Base-by-base conservation (phyloP, 345 rosid species). In the Garcia nutans region DNA sequence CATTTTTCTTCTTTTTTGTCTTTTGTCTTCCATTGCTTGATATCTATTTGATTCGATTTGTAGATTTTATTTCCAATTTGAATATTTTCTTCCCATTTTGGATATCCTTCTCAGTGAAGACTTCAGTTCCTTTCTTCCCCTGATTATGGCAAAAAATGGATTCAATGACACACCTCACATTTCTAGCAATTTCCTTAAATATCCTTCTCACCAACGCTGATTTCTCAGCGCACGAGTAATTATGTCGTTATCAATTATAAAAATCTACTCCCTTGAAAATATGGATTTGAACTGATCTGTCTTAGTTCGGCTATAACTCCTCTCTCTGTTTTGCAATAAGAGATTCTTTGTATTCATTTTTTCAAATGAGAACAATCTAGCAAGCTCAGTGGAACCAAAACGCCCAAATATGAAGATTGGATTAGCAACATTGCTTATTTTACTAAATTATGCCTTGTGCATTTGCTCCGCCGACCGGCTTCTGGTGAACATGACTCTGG, bases 401-500 rank as follows among this genome's bases (percentile, higher is more conserved):
- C 41, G 6, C 41, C 41, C 13, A 41, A 79, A 54, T 50, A 74
- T 70, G 78, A 74, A 44, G 11, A 26, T 6, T 2, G 50, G 31
- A 52, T 49, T 57, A 15, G 31, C 78, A 2, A 22, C 67, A 9
- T 41, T 82, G 58, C 55, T 83, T 75, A 1, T 88, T 57, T 60
- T 73, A 70, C 68, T 82, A 54, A 33, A 58, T 54, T 15, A 55
- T 69, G 45, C 71, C 16, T 45, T 77, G 9, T 13, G 82, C 76
- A n/a, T 70, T 73, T 42, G 26, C 82, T 76, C 84, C 71, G 72
- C 73, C 55, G 74, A 71, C 70, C 56, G 62, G 76, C 89, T 88
- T 70, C 80, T 79, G 74, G 94, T 92, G 60, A 71, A 17, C 49
- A 95, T 93, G 99, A 93, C 99, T 71, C 82, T 91, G 45, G 97